phyloP scores from a whole-genome alignment of 371 early-diverging fungal species.

The Mucor velutinosus region DNA sequence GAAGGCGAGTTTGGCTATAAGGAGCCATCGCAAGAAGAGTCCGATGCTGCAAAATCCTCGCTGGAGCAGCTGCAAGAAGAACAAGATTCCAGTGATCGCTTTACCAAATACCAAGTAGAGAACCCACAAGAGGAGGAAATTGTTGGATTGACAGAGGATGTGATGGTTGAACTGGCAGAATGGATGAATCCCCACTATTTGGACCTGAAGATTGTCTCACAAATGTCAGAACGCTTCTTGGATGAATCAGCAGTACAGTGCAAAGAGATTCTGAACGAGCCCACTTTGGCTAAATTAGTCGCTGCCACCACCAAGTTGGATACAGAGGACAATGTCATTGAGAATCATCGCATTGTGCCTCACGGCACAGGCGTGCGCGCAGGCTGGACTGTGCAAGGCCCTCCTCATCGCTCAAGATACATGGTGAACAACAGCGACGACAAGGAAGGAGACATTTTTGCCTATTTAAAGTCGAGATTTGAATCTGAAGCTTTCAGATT shows the following conservation, averaged over 20 bases:
- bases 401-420: conserved; percentile 60
- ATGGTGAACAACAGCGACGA: conserved; percentile 16
- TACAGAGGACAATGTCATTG: conserved; percentile 17
- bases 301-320: conserved; percentile 35
- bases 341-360: conserved; percentile 33
- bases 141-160: conserved; percentile 47
- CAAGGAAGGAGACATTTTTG: conserved; percentile 19
- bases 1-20: conserved; percentile 61
- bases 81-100: conserved; percentile 11
- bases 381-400: conserved; percentile 56
- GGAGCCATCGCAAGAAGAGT: conserved; percentile 27
- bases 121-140: conserved; percentile 25
- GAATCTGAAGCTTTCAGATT: conserved; percentile 37
- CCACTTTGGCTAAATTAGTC: conserved; percentile 41
- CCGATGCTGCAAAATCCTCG: conserved; percentile 43
- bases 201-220: conserved; percentile 39
- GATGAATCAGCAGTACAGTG: conserved; percentile 73
- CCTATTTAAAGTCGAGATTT: conserved; percentile 23
- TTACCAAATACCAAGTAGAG: conserved; percentile 16
- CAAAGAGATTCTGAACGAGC: conserved; percentile 57
- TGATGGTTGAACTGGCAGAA: conserved; percentile 41
- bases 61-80: conserved; percentile 42
- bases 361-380: conserved; percentile 56
- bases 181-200: conserved; percentile 73
- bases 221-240: conserved; percentile 61